Evolutionary conservation across 805 yeast genomes (phyloP), one percentile per base, ranked within the genome.

Genomic region (Wickerhamiella domercqiae): DNA sequence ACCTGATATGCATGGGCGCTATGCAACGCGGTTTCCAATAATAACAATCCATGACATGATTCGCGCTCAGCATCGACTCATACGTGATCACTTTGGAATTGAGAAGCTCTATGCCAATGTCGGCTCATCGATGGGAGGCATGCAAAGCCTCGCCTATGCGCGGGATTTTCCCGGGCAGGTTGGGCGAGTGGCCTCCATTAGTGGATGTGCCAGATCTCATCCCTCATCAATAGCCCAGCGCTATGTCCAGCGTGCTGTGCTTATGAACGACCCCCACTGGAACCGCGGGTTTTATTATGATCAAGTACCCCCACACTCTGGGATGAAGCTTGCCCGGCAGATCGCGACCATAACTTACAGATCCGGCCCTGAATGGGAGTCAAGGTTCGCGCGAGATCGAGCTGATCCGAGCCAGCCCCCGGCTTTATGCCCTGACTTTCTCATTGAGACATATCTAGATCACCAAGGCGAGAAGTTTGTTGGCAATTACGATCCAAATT

Each of bases 71-170:
- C 67, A 80, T 40, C 64, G 78, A 36, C 59, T 86, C 31, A 63
- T 86, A 15, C 61, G 58, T 20, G 68, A 74, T 33, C 72, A 68
- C 33, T 71, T 84, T 40, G 75, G 75, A 1, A 77, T 78, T 21
- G 34, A 49, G 1, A 77, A 71, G 53, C 59, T 86, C 19, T 71
- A 73, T 55, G 94, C 94, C 2, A 70, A 82, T 1, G 73, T 86
- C 5, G 96, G 96, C 4, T 76, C 93, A 2, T 81, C 94, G 0
- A 81, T 86, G 93, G 96, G 96, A n/a, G 96, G 95, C n/a, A 83
- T 86, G 95, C 95, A 84, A 60, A 75, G 87, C 6, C 65, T 86
- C 39, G 93, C 95, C 0, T 81, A 74, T 56, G 94, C 83, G 1
- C 68, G 73, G 53, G 93, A 79, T 51, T 86, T 79, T 50, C 79